Conservation (phyloP, 2,329 filamentous ascomycete species). For the Alternaria burnsii region DNA sequence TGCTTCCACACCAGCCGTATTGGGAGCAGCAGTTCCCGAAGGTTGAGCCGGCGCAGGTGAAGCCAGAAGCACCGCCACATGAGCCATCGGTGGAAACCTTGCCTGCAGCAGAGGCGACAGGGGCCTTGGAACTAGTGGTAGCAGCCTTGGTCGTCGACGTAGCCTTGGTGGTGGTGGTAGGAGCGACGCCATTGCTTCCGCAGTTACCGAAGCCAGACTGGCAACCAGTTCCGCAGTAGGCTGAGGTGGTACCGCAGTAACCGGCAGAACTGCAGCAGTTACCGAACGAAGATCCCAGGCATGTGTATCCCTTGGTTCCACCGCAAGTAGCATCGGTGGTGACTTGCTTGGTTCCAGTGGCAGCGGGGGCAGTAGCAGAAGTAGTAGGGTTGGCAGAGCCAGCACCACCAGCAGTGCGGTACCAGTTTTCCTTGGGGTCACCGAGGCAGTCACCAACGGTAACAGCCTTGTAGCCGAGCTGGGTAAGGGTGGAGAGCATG, state of each 20-base stretch:
- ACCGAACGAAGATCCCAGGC: conserved; percentile 53
- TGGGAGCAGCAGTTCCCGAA: conserved; percentile 59
- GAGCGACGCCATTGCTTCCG: conserved; percentile 16
- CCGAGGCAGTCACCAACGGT: conserved; percentile 59
- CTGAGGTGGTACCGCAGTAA: conserved; percentile 33
- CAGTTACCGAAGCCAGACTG: conserved; percentile 42
- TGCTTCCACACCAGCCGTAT: conserved; percentile 52
- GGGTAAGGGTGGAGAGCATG: conserved; percentile 53
- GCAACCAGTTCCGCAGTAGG: conserved; percentile 43
- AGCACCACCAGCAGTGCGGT: conserved; percentile 53
- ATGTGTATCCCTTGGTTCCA: conserved; percentile 52
- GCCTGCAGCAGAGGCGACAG: conserved; percentile 10
- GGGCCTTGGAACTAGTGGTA: conserved; percentile 14
- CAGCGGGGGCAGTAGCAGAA: conserved; percentile 16
- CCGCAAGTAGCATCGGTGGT: conserved; percentile 56
- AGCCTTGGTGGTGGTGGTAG: conserved; percentile 15
- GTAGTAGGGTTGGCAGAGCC: conserved; percentile 37
- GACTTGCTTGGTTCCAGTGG: conserved; percentile 39
- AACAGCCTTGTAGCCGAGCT: conserved; percentile 55
- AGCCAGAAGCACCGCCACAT: conserved; percentile 29
- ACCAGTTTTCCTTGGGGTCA: conserved; percentile 58
- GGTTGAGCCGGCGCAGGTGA: conserved; percentile 53
- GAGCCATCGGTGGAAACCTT: conserved; percentile 35
- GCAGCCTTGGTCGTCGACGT: not conserved
- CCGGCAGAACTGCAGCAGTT: conserved; percentile 56